Percentiles rank a stretch among this genome's conserved stretches.
Conservation (phyloP, 2,329 filamentous ascomycete species). For the Clonostachys solani region DNA sequence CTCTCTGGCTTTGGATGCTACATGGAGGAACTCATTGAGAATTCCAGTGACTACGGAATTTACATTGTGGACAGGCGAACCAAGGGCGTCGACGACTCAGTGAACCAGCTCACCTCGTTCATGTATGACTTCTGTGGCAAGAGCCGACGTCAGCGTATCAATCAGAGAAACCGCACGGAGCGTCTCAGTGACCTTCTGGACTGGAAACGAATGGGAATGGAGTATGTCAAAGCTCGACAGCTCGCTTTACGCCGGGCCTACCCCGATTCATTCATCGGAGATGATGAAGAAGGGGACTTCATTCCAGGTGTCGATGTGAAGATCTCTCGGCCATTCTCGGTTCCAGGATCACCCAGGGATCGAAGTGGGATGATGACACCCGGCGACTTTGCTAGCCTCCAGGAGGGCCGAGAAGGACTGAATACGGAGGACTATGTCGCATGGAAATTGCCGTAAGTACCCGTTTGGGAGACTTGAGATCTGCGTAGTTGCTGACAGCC, state of each 20-base stretch:
- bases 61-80: conserved; percentile 95
- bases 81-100: conserved; percentile 95
- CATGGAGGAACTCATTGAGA: conserved; percentile 99
- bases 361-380: conserved; percentile 98
- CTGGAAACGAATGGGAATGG: conserved; percentile 99
- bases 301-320: conserved; percentile 92
- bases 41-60: conserved; percentile 96
- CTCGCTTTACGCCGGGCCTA: conserved; percentile 89
- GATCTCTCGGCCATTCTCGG: conserved; percentile 90
- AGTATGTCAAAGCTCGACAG: conserved; percentile 97
- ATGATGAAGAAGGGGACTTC: conserved; percentile 82
- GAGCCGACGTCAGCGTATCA: conserved; percentile 94
- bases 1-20: conserved; percentile 97
- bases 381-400: conserved; percentile 92
- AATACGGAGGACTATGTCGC: conserved; percentile 97
- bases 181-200: conserved; percentile 90
- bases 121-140: conserved; percentile 96
- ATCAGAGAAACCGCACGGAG: conserved; percentile 96
- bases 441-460: conserved; percentile 93
- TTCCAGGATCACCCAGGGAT: conserved; percentile 88
- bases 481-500: no score
- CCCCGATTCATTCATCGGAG: conserved; percentile 75
- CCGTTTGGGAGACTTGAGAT: not conserved
- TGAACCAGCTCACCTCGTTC: conserved; percentile 81
- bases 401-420: conserved; percentile 89